A percentile compares a stretch with the other conserved stretches of the same genome.
phyloP scores from a whole-genome alignment of 176 grass and related monocot genomes.

The Aegilops bicornis region DNA sequence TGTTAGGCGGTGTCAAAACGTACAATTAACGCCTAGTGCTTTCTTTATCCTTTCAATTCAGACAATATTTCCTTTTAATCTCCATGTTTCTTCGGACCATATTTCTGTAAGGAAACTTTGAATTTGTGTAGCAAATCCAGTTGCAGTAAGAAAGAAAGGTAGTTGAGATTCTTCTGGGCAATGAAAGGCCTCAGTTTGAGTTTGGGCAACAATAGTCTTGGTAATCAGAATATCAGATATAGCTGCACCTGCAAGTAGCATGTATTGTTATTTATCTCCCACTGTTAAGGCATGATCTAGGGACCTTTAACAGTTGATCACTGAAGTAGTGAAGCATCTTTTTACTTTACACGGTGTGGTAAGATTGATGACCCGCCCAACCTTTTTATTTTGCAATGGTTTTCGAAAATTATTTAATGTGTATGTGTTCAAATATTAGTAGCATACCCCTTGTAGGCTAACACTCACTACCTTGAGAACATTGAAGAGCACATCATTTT shows the following conservation, averaged over 20 bases:
- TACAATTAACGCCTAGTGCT: too few species aligned
- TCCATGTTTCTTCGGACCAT: constrained; percentile 4
- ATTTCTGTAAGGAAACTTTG: not conserved
- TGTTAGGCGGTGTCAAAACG: too few species aligned
- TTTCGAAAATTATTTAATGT: constrained; percentile 24
- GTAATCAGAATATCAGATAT: not conserved
- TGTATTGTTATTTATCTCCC: not conserved
- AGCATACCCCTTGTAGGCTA: not conserved
- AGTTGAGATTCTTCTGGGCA: not conserved
- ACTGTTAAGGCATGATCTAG: not conserved
- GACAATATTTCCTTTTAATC: not conserved
- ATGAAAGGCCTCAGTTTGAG: not conserved
- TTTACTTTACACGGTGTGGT: not conserved
- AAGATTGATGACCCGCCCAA: constrained; percentile 47
- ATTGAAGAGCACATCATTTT: not conserved
- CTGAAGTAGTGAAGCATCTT: not conserved
- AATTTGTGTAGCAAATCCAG: not conserved
- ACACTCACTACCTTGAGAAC: not conserved
- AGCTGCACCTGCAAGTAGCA: not conserved
- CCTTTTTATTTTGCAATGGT: constrained; percentile 47
- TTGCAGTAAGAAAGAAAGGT: not conserved
- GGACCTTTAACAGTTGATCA: not conserved
- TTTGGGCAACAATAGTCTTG: not conserved
- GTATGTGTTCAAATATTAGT: not conserved
- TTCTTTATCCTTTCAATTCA: not conserved